Conservation (phyloP, 202 grass and related monocot genomes). For the Zoysia matrella region DNA sequence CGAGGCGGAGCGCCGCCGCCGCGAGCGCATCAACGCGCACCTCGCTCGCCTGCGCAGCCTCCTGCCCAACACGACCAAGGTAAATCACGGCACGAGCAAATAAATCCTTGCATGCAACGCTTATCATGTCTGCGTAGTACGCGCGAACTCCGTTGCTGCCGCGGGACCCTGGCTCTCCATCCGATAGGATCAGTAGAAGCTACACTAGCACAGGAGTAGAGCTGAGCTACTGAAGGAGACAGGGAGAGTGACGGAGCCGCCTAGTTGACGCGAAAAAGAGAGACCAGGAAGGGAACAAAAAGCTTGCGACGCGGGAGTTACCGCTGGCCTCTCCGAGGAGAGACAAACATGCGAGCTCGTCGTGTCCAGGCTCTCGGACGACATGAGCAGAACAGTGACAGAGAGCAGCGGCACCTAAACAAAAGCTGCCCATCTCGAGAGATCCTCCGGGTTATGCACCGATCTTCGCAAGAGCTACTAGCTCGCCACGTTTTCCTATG, state of each 20-base stretch:
- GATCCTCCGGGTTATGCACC: constrained; percentile 43
- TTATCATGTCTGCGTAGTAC: background rate
- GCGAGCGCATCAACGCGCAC: constrained; percentile 98
- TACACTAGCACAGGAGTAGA: constrained; percentile 22
- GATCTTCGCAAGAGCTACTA: constrained; percentile 24
- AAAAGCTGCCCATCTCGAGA: constrained; percentile 55
- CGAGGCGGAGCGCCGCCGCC: constrained; percentile 94
- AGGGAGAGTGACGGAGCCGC: constrained; percentile 56
- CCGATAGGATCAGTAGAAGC: too few species aligned
- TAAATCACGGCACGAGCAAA: constrained; percentile 1
- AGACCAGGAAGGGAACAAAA: constrained; percentile 64
- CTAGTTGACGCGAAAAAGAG: constrained; percentile 80
- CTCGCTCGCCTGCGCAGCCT: constrained; percentile 87
- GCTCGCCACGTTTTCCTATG: constrained; percentile 32
- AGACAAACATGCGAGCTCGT: constrained; percentile 79
- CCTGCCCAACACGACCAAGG: constrained; percentile 97
- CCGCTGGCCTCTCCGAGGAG: constrained; percentile 61
- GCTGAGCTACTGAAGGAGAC: constrained; percentile 30
- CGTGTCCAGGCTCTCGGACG: constrained; percentile 32
- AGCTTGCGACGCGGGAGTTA: constrained; percentile 55
- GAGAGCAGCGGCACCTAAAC: constrained; percentile 18
- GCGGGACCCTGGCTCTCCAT: background rate
- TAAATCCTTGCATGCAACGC: constrained; percentile 7
- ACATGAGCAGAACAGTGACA: constrained; percentile 51
- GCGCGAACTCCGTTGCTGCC: constrained; percentile 35